These are phyloP conservation scores for Cladosporium velox DNA, from an alignment of 2,329 filamentous ascomycete species.

Conservation along the genomic window DNA sequence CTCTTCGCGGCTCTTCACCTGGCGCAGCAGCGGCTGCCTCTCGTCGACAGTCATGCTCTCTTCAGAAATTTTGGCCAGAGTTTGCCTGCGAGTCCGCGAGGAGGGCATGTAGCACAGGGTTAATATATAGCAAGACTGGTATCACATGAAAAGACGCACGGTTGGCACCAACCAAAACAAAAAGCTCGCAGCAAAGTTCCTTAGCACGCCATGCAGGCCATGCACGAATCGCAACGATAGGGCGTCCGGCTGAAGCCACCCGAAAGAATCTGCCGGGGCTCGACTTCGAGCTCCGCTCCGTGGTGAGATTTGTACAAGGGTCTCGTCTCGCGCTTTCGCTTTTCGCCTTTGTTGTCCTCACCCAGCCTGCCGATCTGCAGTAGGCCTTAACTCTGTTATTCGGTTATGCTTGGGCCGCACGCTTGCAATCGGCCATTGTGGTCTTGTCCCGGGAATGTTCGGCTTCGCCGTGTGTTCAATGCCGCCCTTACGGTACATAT, in stretches of 20 bases:
- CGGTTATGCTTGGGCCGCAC: not conserved
- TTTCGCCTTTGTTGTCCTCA: slow-evolving; percentile 2
- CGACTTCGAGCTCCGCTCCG: not conserved
- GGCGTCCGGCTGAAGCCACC: not conserved
- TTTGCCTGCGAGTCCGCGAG: slow-evolving; percentile 6
- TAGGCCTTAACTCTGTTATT: not conserved
- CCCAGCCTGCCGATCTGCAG: not conserved
- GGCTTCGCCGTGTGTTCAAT: not conserved
- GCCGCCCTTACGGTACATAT: not conserved
- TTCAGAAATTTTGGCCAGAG: slow-evolving; percentile 9
- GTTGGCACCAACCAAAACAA: slow-evolving; percentile 3
- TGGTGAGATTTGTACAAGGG: not conserved
- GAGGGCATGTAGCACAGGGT: not conserved
- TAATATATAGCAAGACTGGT: not conserved
- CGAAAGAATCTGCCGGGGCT: slow-evolving; percentile 1
- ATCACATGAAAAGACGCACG: not conserved
- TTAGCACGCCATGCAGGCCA: slow-evolving; percentile 9
- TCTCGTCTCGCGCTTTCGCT: not conserved
- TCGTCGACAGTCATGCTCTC: slow-evolving; percentile 21
- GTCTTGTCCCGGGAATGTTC: not conserved
- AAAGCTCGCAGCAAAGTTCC: slow-evolving; percentile 6
- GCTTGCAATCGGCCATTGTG: not conserved
- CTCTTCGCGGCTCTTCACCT: slow-evolving; percentile 19
- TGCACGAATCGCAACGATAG: not conserved
- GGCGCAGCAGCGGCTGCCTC: slow-evolving; percentile 20